Base-by-base conservation (phyloP, 805 yeast genomes). In the Cyberlindnera subsufficiens region DNA sequence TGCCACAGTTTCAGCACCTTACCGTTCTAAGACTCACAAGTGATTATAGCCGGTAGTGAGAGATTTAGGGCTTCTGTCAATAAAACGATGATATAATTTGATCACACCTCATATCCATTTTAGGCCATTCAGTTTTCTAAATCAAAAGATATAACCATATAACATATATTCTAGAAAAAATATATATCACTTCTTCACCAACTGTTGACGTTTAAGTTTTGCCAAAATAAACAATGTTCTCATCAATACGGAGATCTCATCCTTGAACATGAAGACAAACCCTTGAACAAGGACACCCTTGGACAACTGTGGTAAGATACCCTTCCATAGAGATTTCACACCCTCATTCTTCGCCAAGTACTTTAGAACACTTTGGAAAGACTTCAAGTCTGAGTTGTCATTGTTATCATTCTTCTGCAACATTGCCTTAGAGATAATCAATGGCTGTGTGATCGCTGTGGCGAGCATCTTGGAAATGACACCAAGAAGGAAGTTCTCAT, bases 271-370 rank as follows among this genome's bases (percentile, higher is more conserved):
- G 58, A 87, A 83, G 53, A 87, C 69, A 46, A 87, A 68, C 0
- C 96, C 96, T 62, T 87, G 96, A 5, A 86, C 95, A 35, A 87
- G 62, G 3, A 86, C 82, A 1, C 93, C 95, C 68, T 87, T 87
- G 32, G 80, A 60, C 44, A 87, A 69, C 60, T 87, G 96, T 6
- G 95, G 95, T 3, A 78, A 74, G 27, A 87, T 55, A 3, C 96
- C 96, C 66, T 82, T 86, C 78, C 87, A 87, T 47, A 86, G 66
- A 0, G 90, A 81, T 11, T 53, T 49, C 32, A 78, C 32, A 22
- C 86, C 88, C 54, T 86, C 93, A n/a, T 72, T 67, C 48, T 69
- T 64, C 68, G 78, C 74, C 50, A 86, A 68, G 57, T 78, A 75
- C 20, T 56, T 60, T 54, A 87, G 65, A 5, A 86, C 88, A 30